Percentiles rank a stretch among this genome's conserved stretches.
phyloP scores from a whole-genome alignment of 768 basidiomycete genomes.

The Termitomyces heimii region DNA sequence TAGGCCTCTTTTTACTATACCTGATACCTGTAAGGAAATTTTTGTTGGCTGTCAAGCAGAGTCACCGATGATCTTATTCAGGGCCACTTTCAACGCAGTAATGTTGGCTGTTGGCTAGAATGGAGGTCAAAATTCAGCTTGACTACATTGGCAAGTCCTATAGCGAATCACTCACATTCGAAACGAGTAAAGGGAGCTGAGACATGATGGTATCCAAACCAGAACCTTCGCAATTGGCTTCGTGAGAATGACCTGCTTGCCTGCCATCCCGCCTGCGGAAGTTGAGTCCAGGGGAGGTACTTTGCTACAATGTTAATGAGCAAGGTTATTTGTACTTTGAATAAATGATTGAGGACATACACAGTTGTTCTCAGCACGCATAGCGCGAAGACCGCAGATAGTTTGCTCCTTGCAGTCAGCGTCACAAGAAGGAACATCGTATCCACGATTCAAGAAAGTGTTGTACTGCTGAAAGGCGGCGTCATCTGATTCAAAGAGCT shows the following conservation, averaged over 20 bases:
- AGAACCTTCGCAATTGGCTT: slow-evolving; percentile 6
- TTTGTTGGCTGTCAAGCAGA: neutral
- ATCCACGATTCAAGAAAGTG: slow-evolving; percentile 35
- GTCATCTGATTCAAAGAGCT: slow-evolving; percentile 42
- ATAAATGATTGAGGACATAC: slow-evolving; percentile 17
- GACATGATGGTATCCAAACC: slow-evolving; percentile 5
- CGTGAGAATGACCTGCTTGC: neutral
- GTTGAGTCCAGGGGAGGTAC: slow-evolving; percentile 1
- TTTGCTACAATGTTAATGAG: neutral
- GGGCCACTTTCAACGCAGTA: neutral
- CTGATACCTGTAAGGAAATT: neutral
- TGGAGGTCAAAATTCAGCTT: neutral
- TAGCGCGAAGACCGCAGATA: slow-evolving; percentile 38
- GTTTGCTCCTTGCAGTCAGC: slow-evolving; percentile 31
- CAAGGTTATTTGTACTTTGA: neutral
- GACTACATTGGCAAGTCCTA: neutral
- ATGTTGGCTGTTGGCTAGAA: neutral
- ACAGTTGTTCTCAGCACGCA: slow-evolving; percentile 38
- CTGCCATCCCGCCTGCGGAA: slow-evolving; percentile 3
- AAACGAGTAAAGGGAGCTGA: neutral
- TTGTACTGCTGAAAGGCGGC: slow-evolving; percentile 41
- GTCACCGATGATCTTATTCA: neutral
- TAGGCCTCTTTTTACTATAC: neutral
- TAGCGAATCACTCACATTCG: neutral
- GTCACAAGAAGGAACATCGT: slow-evolving; percentile 25